Evolutionary conservation across 2,329 filamentous ascomycete species (phyloP), one percentile per base, ranked within the genome.

Genomic region (Cytospora schulzeri): DNA sequence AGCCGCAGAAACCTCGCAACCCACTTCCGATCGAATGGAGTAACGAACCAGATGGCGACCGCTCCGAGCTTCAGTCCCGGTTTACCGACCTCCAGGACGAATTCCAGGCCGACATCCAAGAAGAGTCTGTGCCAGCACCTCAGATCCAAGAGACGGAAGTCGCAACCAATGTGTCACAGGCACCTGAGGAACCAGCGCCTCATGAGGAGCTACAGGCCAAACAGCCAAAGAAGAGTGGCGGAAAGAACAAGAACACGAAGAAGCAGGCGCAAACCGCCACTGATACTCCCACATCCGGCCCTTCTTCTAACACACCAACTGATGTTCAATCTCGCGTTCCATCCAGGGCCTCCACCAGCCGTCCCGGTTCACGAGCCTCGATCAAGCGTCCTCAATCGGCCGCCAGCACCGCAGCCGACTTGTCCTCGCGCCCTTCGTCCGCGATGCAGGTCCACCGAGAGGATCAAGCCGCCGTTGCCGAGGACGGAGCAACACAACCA

Each of bases 21-120:
- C 14, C 26, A 31, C 45, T 57, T 12, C 67, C 63, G 54, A 38
- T 29, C 50, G 52, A 50, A n/a, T 66, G 55, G 60, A 56, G 26
- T 14, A 26, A 7, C 17, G n/a, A 4, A 22, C 12, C 52, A 56
- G 38, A 28, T n/a, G 22, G 29, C 22, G 22, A n/a, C 22, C 22
- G 33, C 45, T 62, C 60, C 38, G 57, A 45, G 14, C 24, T 64
- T 26, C 51, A 52, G 9, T 19, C 33, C n/a, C 60, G 64, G 1
- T 60, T 66, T 7, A 41, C 28, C n/a, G 51, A 41, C 14, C 41
- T 62, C 26, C 54, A 12, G 54, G 52, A 54, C 7, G 60, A 53
- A 9, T 26, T 62, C 19, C 24, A 33, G 38, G 50, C 22, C 17
- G 51, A 41, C 9, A 29, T 62, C 28, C 54, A 12, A 48, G 60